phyloP scores from a whole-genome alignment of 495 filamentous ascomycete genomes.

The Talaromyces liani region DNA sequence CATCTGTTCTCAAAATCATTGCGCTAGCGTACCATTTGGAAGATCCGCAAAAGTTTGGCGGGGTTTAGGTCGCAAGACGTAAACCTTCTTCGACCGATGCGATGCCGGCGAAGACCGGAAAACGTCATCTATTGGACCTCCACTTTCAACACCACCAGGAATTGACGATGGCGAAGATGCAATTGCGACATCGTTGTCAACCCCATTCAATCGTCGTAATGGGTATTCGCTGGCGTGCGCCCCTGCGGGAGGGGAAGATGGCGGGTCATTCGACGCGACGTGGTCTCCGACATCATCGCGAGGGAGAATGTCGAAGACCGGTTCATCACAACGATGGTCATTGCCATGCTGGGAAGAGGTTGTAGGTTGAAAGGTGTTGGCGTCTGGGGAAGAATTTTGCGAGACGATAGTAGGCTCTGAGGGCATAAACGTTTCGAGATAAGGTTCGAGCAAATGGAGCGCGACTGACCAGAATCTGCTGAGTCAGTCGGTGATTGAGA shows the following conservation, averaged over 20 bases:
- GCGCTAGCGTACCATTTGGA: slow-evolving; percentile 64
- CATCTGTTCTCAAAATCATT: not conserved
- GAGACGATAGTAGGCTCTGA: slow-evolving; percentile 60
- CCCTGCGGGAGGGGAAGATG: slow-evolving; percentile 14
- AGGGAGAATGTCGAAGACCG: slow-evolving; percentile 28
- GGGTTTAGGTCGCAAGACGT: slow-evolving; percentile 22
- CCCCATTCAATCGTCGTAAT: slow-evolving; percentile 21
- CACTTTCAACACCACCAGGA: not conserved
- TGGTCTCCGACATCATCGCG: slow-evolving; percentile 24
- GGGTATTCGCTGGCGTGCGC: slow-evolving; percentile 9
- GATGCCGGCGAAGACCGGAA: not conserved
- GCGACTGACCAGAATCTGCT: slow-evolving; percentile 59
- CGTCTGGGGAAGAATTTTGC: slow-evolving; percentile 42
- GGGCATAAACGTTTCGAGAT: slow-evolving; percentile 77
- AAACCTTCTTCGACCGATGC: slow-evolving; percentile 7
- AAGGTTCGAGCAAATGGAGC: slow-evolving; percentile 24
- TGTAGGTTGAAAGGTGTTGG: slow-evolving; percentile 28
- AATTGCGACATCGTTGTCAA: slow-evolving; percentile 23
- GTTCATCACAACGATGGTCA: slow-evolving; percentile 29
- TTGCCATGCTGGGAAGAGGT: slow-evolving; percentile 71
- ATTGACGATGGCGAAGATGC: slow-evolving; percentile 13
- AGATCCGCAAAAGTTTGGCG: slow-evolving; percentile 55
- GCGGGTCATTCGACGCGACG: slow-evolving; percentile 7
- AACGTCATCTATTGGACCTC: not conserved
- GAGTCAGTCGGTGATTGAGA: slow-evolving; percentile 31